A percentile compares a stretch with the other conserved stretches of the same genome.
phyloP scores from a whole-genome alignment of 129 eudicot species.

The Pseudognaphalium luteoalbum region DNA sequence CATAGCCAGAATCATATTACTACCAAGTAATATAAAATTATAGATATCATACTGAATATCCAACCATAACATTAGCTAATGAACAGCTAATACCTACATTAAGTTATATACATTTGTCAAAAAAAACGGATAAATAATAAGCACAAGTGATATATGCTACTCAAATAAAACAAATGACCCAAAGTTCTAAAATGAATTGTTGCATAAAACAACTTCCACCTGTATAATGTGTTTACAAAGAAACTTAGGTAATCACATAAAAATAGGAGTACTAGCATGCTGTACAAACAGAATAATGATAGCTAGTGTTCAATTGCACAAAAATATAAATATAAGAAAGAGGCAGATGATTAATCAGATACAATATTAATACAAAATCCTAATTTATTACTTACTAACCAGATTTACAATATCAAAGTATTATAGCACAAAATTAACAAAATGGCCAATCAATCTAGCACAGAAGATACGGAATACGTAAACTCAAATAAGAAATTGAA shows the following conservation, averaged over 20 bases:
- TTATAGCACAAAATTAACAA: background rate
- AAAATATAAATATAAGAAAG: no score
- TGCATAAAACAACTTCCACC: background rate
- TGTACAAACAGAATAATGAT: background rate
- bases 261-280: background rate
- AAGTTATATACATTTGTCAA: background rate
- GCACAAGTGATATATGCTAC: background rate
- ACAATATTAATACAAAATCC: conserved; percentile 2
- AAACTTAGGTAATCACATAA: background rate
- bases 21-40: no score
- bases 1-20: background rate
- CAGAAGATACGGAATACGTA: background rate
- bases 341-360: background rate
- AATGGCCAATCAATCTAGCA: background rate
- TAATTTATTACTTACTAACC: background rate
- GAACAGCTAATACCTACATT: background rate
- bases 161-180: background rate
- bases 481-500: background rate
- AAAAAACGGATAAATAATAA: no score
- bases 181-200: background rate
- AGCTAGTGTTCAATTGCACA: no score
- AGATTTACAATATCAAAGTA: conserved; percentile 1
- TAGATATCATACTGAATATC: background rate
- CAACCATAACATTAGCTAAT: background rate
- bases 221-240: background rate